Conservation (phyloP, 305 asterid genomes). For the Coffea humblotiana region DNA sequence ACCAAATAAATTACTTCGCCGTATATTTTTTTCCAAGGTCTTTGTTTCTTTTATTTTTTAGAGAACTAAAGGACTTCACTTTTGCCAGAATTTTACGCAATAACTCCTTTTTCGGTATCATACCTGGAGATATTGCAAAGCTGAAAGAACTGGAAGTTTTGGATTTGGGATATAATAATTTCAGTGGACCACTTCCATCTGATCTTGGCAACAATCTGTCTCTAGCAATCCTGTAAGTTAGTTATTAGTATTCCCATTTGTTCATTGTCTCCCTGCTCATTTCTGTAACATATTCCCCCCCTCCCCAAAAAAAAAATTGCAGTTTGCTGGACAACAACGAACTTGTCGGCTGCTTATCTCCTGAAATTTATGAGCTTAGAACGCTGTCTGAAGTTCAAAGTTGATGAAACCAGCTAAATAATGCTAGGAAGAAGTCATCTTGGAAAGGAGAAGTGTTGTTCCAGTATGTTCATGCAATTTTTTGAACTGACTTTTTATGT, state of each 20-base stretch:
- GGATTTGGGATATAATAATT: constrained; percentile 76
- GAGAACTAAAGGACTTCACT: background rate
- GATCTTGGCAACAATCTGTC: constrained; percentile 51
- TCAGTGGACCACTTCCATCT: constrained; percentile 58
- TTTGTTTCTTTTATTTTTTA: background rate
- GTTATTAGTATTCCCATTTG: background rate
- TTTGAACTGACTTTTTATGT: background rate
- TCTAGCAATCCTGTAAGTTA: constrained; percentile 52
- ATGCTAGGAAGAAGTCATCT: constrained; percentile 2
- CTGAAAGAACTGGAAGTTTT: constrained; percentile 62
- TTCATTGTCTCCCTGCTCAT: background rate
- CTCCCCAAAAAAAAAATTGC: background rate
- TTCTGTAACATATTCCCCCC: background rate
- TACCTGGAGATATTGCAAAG: constrained; percentile 59
- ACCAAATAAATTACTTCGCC: background rate
- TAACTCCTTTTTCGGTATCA: constrained; percentile 70
- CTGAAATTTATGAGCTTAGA: constrained; percentile 49
- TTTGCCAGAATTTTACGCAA: constrained; percentile 69
- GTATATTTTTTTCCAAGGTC: background rate
- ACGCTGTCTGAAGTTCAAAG: constrained; percentile 57
- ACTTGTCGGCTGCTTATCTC: constrained; percentile 35
- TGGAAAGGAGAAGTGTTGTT: constrained; percentile 1
- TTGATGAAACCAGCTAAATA: constrained; percentile 28
- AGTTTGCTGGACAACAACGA: constrained; percentile 70
- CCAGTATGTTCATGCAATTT: constrained; percentile 12